Evolutionary conservation across 2,329 filamentous ascomycete genomes (phyloP).

Genomic region (Teratosphaeriaceae sp.): DNA sequence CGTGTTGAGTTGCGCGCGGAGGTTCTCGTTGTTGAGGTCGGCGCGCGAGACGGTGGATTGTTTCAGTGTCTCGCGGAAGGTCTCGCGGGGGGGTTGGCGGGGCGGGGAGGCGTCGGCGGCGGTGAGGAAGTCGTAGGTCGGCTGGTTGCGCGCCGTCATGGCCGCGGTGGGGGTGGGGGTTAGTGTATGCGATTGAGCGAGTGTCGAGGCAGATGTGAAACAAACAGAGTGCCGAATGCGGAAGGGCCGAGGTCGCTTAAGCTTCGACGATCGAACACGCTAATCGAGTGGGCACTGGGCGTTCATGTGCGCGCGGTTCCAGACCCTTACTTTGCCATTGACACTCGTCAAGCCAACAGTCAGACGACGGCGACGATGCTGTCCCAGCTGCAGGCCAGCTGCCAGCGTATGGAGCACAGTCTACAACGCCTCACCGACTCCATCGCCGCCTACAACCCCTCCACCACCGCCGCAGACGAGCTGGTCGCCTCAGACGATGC

Average conservation of each 20-base stretch:
- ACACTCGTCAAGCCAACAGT: not conserved
- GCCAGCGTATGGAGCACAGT: constrained; percentile 41
- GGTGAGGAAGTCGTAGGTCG: constrained; percentile 44
- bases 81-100: constrained; percentile 25
- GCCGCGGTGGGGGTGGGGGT: not conserved
- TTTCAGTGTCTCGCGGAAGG: constrained; percentile 36
- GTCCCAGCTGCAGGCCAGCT: constrained; percentile 35
- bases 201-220: too few relatives aligned
- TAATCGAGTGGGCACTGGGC: too few relatives aligned
- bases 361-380: constrained; percentile 29
- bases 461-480: constrained; percentile 58
- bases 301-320: too few relatives aligned
- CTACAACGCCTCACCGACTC: constrained; percentile 68
- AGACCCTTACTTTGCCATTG: too few relatives aligned
- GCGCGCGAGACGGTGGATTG: constrained; percentile 31
- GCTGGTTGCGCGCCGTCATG: constrained; percentile 32
- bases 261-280: too few relatives aligned
- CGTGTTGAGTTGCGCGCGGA: constrained; percentile 84
- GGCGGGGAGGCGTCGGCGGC: constrained; percentile 30
- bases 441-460: constrained; percentile 75
- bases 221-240: too few relatives aligned
- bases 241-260: too few relatives aligned
- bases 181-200: too few relatives aligned
- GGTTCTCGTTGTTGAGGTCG: constrained; percentile 58
- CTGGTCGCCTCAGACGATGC: constrained; percentile 64